A percentile compares a stretch with the other conserved stretches of the same genome.
phyloP scores from a whole-genome alignment of 2,329 filamentous ascomycete species.

The Epichloe coenophiala region DNA sequence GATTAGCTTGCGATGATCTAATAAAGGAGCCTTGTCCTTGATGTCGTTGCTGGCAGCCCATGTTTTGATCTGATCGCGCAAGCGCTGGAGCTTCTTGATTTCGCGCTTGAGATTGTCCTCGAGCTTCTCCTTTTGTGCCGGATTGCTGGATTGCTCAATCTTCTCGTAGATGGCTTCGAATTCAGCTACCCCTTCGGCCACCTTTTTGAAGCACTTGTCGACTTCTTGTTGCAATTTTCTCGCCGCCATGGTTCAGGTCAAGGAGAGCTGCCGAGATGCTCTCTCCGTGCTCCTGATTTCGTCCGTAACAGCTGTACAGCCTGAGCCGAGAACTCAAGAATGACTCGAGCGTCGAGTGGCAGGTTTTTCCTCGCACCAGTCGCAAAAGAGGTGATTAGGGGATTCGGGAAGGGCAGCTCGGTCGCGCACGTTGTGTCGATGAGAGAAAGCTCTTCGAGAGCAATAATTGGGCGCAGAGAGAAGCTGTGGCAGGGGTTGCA shows the following conservation, averaged over 20 bases:
- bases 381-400: neutral
- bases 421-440: neutral
- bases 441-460: neutral
- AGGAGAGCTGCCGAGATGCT: neutral
- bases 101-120: constrained; percentile 97
- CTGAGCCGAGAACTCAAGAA: neutral
- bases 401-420: neutral
- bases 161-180: constrained; percentile 97
- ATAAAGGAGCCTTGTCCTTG: constrained; percentile 93
- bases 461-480: neutral
- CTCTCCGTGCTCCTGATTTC: neutral
- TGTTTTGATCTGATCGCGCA: constrained; percentile 98
- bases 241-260: constrained; percentile 59
- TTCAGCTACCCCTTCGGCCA: constrained; percentile 77
- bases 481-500: neutral
- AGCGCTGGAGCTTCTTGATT: constrained; percentile 97
- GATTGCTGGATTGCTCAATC: constrained; percentile 83
- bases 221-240: constrained; percentile 97
- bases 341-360: neutral
- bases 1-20: constrained; percentile 91
- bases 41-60: constrained; percentile 98
- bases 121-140: constrained; percentile 93
- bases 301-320: neutral
- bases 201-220: constrained; percentile 99
- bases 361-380: neutral